phyloP scores from a whole-genome alignment of 352 stramenopile species.

The Phytopythium cucurbitacearum region DNA sequence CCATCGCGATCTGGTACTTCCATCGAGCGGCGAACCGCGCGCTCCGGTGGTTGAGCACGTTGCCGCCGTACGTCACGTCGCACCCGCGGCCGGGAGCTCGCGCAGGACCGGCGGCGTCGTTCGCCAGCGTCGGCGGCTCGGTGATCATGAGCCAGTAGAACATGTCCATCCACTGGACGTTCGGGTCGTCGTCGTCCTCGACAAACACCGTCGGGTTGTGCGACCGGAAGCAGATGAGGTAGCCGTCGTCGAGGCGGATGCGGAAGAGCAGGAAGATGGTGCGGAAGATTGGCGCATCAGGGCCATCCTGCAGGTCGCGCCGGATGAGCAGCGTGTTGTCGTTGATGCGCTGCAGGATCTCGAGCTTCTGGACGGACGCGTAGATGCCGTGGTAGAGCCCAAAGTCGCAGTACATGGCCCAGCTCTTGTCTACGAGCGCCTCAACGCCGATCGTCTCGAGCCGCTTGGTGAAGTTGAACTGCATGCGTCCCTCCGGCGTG shows the following conservation, averaged over 20 bases:
- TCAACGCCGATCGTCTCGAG: conserved; percentile 53
- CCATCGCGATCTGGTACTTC: conserved; percentile 84
- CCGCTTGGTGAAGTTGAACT: conserved; percentile 82
- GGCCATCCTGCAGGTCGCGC: conserved; percentile 63
- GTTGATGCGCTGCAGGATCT: conserved; percentile 74
- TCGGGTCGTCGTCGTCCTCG: conserved; percentile 51
- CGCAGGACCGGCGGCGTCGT: conserved; percentile 9
- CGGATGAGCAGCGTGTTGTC: conserved; percentile 75
- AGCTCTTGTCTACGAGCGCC: conserved; percentile 72
- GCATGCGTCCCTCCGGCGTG: conserved; percentile 51
- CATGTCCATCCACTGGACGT: conserved; percentile 78
- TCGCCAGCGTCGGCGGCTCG: conserved; percentile 19
- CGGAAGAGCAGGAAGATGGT: conserved; percentile 75
- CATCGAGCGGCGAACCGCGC: conserved; percentile 58
- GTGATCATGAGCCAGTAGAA: conserved; percentile 77
- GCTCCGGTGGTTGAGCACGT: conserved; percentile 57
- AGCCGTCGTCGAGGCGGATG: conserved; percentile 47
- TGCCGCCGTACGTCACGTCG: conserved; percentile 69
- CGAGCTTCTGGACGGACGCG: conserved; percentile 69
- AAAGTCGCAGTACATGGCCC: conserved; percentile 80
- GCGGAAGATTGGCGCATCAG: conserved; percentile 57
- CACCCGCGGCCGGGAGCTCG: conserved; percentile 23
- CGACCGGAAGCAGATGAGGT: conserved; percentile 69
- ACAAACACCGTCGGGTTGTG: conserved; percentile 56
- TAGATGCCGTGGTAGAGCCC: conserved; percentile 76